Base-by-base conservation (phyloP, 169 alveolate species). In the Plasmodium knowlesi region DNA sequence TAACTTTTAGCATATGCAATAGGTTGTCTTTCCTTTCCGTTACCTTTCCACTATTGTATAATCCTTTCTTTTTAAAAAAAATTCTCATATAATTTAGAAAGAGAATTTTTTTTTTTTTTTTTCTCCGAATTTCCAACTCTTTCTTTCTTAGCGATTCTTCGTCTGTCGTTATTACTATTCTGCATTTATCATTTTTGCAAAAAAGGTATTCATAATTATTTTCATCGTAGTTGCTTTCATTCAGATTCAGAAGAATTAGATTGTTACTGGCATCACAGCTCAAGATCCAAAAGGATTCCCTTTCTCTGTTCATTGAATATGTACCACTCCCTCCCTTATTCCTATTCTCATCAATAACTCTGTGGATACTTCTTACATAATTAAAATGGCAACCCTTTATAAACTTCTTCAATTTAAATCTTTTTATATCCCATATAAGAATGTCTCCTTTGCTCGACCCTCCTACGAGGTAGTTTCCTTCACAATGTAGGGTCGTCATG, bases 171-270 rank as follows among this genome's bases (percentile, higher is more conserved):
- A 91, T 81, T 5, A 39, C 83, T 37, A 91, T 32, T 25, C 73
- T 72, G 72, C 53, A 91, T 82, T 53, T 84, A 91, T 91, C 95
- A 82, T 91, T 91, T 82, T 91, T 70, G 41, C 92, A 91, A 82
- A 91, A 91, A n/a, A 82, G 54, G 10, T 70, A 32, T 22, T 32
- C 12, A n/a, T 19, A 30, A 32, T 43, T 32, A 5, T 72, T 71
- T 12, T 82, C 78, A 2, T 91, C 79, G 73, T 39, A 82, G 37
- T 91, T 34, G 12, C 57, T 43, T 28, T 71, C 57, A 39, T 53
- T 81, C 25, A 91, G 30, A 82, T 91, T 91, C 53, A 91, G 14
- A 12, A 91, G 76, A 41, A 82, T 82, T 4, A 91, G 25, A 82
- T 78, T 43, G 37, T 82, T 91, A 4, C 86, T 71, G 4, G 92